Evolutionary conservation across 1,284 basidiomycete species (phyloP), one percentile per base, ranked within the genome.

Genomic region (Marasmius tenuissimus): DNA sequence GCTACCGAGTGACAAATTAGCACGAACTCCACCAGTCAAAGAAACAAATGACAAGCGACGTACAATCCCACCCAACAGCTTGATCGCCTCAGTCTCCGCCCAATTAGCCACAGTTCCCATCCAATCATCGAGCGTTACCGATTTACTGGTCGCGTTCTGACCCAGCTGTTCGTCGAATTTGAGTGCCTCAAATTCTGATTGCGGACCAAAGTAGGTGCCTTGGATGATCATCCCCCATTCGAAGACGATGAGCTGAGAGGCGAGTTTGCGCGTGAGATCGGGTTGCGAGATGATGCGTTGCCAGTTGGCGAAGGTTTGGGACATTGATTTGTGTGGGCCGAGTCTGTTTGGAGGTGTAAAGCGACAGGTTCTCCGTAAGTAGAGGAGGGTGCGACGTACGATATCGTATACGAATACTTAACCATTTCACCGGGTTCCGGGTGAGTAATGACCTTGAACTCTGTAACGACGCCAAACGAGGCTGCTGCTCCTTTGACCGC

Each of bases 131-230:
- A 67, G 7, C 11, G 45, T 47, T 20, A 47, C 45, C 45, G 45
- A 47, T 47, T 14, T 47, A 47, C 45, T 47, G n/a, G 63, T 64
- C 1, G 62, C 65, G 47, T 61, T 65, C 54, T 50, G 16, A n/a
- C 40, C 20, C 0, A 68, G 52, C 1, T 59, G 60, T 4, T 50
- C 37, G 45, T 61, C 55, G 33, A 68, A 67, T 40, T 63, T 62
- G 18, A 68, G 61, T 16, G 63, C 62, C 35, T 68, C 59, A 52
- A 60, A 68, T 58, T 68, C 65, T 11, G 61, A 62, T 14, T 50
- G 54, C 9, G 65, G 63, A 39, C 67, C 67, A 27, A 68, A 68
- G 57, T 63, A 68, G 2, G 67, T 68, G 18, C 66, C 66, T 52
- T 60, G 52, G 12, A 68, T 67, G 18, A 68, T 62, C 65, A 67